Conservation (phyloP, 2,329 filamentous ascomycete species). For the Sporothrix mexicana region DNA sequence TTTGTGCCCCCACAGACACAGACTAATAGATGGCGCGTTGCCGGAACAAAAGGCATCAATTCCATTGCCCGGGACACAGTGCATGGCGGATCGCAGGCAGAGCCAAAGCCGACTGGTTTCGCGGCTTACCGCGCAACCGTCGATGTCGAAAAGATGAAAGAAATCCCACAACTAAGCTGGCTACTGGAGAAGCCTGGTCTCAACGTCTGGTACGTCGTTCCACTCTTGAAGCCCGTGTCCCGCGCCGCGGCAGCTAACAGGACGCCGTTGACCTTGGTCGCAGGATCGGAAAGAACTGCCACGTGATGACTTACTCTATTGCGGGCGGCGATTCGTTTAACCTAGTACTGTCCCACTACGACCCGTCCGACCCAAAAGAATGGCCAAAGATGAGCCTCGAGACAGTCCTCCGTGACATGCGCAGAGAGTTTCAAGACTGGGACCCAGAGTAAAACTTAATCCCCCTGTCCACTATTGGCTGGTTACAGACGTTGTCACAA, state of each 20-base stretch:
- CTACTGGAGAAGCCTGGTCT: slow-evolving; percentile 48
- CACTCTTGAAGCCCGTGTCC: not conserved
- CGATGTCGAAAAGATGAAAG: slow-evolving; percentile 46
- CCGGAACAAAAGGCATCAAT: slow-evolving; percentile 42
- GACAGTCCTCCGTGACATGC: slow-evolving; percentile 44
- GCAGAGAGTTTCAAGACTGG: slow-evolving; percentile 45
- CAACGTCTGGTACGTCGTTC: slow-evolving; percentile 47
- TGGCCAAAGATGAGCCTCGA: not conserved
- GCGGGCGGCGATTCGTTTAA: slow-evolving; percentile 52
- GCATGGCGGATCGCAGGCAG: slow-evolving; percentile 34
- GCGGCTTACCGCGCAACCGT: slow-evolving; percentile 52
- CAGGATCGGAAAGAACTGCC: slow-evolving; percentile 50
- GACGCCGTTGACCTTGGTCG: too few relatives aligned
- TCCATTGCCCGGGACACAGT: slow-evolving; percentile 41
- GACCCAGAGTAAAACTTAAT: slow-evolving; percentile 42
- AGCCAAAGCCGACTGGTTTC: slow-evolving; percentile 45
- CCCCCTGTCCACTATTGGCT: not conserved
- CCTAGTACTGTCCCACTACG: slow-evolving; percentile 53
- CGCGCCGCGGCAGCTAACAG: too few relatives aligned
- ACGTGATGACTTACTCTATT: slow-evolving; percentile 55
- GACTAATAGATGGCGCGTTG: too few relatives aligned
- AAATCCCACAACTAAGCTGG: slow-evolving; percentile 47
- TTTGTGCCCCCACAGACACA: too few relatives aligned
- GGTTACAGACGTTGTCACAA: not conserved
- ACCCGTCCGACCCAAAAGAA: slow-evolving; percentile 44